Percentiles rank a stretch among this genome's conserved stretches.
phyloP scores from a whole-genome alignment of 225 moss, liverwort and hornwort species.

The Physcomitrium patens region DNA sequence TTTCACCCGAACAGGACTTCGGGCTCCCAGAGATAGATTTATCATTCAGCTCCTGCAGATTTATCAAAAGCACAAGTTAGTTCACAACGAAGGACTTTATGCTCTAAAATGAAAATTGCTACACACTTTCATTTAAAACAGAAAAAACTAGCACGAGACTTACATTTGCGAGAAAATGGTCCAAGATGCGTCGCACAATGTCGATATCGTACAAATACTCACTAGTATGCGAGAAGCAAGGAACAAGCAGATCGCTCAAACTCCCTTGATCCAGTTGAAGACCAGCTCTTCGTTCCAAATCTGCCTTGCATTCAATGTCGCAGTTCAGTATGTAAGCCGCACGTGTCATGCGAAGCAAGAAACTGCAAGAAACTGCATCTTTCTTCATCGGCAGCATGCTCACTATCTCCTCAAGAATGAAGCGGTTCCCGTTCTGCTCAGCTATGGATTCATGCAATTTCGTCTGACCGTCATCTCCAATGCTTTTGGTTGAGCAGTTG shows the following conservation, averaged over 20 bases:
- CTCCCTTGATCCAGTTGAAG: conserved; percentile 68
- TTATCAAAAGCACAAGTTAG: neutral
- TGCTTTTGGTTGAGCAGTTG: conserved; percentile 12
- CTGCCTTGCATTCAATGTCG: conserved; percentile 36
- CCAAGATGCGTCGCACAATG: conserved; percentile 76
- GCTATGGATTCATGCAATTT: conserved; percentile 36
- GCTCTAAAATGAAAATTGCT: neutral
- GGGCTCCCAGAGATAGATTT: conserved; percentile 21
- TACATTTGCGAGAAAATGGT: conserved; percentile 67
- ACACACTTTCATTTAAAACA: neutral
- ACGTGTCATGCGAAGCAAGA: conserved; percentile 78
- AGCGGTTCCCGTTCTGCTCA: conserved; percentile 50
- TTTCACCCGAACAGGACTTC: conserved; percentile 28
- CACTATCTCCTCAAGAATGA: conserved; percentile 66
- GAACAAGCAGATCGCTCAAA: conserved; percentile 80
- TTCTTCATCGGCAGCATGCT: conserved; percentile 59
- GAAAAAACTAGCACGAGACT: neutral
- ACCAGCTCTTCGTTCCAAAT: conserved; percentile 72
- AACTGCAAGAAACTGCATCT: conserved; percentile 67
- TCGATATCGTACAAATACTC: conserved; percentile 83
- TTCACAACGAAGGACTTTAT: neutral
- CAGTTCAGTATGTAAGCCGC: conserved; percentile 69
- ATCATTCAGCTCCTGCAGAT: conserved; percentile 31
- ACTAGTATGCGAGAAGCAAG: conserved; percentile 65
- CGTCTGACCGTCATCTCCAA: conserved; percentile 3